Percentiles rank a stretch among this genome's conserved stretches.
Evolutionary conservation across 2,329 filamentous ascomycete species (phyloP).

Genomic region (Lasiodiplodia sp.): DNA sequence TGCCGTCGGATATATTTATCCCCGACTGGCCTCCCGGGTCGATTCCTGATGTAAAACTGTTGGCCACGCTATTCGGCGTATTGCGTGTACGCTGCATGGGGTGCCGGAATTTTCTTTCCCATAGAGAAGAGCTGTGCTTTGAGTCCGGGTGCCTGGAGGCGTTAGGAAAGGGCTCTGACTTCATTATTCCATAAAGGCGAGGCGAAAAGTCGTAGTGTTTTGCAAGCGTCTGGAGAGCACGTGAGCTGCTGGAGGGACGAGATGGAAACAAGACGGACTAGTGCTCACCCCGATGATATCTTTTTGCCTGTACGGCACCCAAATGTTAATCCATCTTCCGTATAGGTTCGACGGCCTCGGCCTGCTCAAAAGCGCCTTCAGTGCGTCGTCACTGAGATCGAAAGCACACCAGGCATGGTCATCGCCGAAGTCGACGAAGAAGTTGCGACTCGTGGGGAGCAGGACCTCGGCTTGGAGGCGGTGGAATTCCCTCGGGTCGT

Average conservation of each 20-base stretch:
- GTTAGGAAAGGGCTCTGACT: conserved; percentile 59
- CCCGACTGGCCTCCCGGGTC: conserved; percentile 8
- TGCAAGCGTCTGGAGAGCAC: conserved; percentile 55
- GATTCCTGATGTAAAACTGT: background rate
- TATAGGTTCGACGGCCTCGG: conserved; percentile 56
- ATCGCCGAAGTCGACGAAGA: conserved; percentile 70
- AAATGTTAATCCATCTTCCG: conserved; percentile 80
- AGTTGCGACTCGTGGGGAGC: conserved; percentile 59
- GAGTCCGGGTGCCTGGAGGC: conserved; percentile 31
- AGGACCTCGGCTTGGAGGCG: conserved; percentile 53
- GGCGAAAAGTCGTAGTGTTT: conserved; percentile 72
- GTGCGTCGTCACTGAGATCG: conserved; percentile 56
- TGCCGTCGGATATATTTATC: background rate
- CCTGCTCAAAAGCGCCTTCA: conserved; percentile 41
- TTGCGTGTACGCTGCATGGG: background rate
- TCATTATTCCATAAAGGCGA: conserved; percentile 69
- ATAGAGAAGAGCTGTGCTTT: conserved; percentile 31
- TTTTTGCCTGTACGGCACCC: conserved; percentile 69
- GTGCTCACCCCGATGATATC: conserved; percentile 57
- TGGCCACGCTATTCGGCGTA: background rate
- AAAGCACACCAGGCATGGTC: conserved; percentile 63
- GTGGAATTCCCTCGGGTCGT: conserved; percentile 57
- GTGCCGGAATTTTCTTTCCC: conserved; percentile 5
- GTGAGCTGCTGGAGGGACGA: background rate
- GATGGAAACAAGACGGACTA: background rate